These are phyloP conservation scores for Blastobotrys malaysiensis DNA, from an alignment of 1,139 yeast species.

Conservation along the genomic window DNA sequence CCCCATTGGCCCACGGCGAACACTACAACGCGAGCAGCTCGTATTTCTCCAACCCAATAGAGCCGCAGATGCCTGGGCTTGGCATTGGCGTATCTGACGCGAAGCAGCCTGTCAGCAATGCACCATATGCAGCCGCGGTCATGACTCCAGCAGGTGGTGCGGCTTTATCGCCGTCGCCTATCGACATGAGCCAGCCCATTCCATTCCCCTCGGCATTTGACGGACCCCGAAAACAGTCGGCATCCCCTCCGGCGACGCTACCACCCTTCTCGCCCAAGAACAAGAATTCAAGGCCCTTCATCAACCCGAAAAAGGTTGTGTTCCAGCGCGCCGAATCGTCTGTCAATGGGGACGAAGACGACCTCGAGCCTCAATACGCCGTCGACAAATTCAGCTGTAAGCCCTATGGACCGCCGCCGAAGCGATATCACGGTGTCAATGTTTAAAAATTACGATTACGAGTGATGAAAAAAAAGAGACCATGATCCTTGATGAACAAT, in stretches of 20 bases:
- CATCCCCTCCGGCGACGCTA: neutral
- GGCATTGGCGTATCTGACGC: neutral
- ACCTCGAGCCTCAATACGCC: conserved; percentile 14
- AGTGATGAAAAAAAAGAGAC: neutral
- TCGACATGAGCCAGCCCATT: neutral
- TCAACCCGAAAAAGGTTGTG: conserved; percentile 18
- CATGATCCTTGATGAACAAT: neutral
- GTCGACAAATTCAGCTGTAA: conserved; percentile 27
- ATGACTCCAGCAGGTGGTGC: neutral
- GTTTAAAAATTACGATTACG: conserved; percentile 10
- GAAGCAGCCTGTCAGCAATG: neutral
- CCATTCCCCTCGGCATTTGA: neutral
- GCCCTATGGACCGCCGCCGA: conserved; percentile 31
- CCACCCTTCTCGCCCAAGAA: conserved; percentile 3
- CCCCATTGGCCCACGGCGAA: neutral
- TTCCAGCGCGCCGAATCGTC: conserved; percentile 19
- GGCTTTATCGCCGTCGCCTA: neutral
- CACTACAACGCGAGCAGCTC: neutral
- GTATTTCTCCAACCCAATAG: neutral
- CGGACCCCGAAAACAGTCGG: neutral
- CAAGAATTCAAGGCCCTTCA: conserved; percentile 12
- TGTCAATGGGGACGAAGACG: conserved; percentile 8
- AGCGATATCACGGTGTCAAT: conserved; percentile 27
- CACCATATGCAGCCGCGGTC: neutral
- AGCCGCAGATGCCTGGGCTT: conserved; percentile 1